Evolutionary conservation across 2,329 filamentous ascomycete genomes (phyloP).

Genomic region (Didymosphaeria variabile): DNA sequence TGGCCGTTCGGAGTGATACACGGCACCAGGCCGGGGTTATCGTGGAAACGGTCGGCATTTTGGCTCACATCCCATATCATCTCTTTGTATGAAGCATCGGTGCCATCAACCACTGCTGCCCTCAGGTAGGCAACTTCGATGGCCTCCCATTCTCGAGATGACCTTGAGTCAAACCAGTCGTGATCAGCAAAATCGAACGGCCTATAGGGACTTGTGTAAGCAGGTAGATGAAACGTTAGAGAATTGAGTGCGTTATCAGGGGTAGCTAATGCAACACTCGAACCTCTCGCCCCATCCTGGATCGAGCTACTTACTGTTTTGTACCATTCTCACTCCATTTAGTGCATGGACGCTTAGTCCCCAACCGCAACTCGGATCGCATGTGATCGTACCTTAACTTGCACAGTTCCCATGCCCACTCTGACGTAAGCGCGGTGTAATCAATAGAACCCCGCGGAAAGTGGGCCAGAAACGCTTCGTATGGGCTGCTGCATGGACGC

Average conservation of each 20-base stretch:
- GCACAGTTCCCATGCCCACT: conserved; percentile 65
- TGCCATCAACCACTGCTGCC: conserved; percentile 54
- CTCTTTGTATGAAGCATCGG: conserved; percentile 68
- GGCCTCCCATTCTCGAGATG: conserved; percentile 70
- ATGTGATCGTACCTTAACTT: conserved; percentile 67
- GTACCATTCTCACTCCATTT: conserved; percentile 65
- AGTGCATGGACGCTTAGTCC: conserved; percentile 66
- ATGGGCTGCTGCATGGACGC: conserved; percentile 68
- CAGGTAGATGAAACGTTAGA: not conserved
- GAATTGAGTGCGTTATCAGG: not conserved
- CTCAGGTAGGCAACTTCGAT: conserved; percentile 70
- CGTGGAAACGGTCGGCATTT: conserved; percentile 70
- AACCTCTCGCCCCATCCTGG: not conserved
- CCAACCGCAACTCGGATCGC: conserved; percentile 61
- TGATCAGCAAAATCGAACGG: conserved; percentile 66
- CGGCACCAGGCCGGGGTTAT: conserved; percentile 66
- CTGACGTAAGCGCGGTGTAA: conserved; percentile 25
- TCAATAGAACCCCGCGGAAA: conserved; percentile 62
- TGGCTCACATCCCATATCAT: conserved; percentile 71
- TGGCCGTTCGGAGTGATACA: conserved; percentile 75
- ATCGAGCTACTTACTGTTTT: not conserved
- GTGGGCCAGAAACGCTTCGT: conserved; percentile 68
- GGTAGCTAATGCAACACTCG: not conserved
- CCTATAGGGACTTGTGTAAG: not conserved
- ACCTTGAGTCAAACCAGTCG: conserved; percentile 60